phyloP scores from a whole-genome alignment of 2,329 filamentous ascomycete species.

The Thelonectria discophora region DNA sequence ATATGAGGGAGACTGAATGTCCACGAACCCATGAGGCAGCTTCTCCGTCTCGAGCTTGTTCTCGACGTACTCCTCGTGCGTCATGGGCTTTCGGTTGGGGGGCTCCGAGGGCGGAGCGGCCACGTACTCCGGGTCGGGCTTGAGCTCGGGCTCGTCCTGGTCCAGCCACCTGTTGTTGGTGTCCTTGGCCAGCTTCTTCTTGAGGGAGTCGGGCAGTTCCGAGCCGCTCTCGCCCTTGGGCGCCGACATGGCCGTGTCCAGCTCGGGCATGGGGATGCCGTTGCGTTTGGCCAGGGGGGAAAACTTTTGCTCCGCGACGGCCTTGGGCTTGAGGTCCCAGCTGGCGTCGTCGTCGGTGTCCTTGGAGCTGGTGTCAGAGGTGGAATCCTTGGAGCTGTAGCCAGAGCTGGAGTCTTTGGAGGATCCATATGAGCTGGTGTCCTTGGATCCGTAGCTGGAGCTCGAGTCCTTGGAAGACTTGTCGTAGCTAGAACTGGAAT shows the following conservation, averaged over 20 bases:
- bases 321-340: conserved; percentile 17
- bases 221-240: conserved; percentile 41
- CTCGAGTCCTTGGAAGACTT: background rate
- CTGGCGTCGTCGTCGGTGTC: conserved; percentile 6
- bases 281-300: conserved; percentile 30
- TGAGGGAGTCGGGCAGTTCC: conserved; percentile 46
- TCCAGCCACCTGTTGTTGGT: conserved; percentile 21
- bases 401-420: background rate
- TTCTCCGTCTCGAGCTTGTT: conserved; percentile 53
- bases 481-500: background rate
- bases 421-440: too few relatives aligned
- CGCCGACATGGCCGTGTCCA: conserved; percentile 31
- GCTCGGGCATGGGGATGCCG: conserved; percentile 39
- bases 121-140: conserved; percentile 16
- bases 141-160: conserved; percentile 22
- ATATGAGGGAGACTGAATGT: conserved; percentile 59
- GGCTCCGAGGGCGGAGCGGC: conserved; percentile 11
- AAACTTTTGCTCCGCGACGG: conserved; percentile 7
- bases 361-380: background rate
- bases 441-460: background rate
- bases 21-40: conserved; percentile 61
- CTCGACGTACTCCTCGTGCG: conserved; percentile 64
- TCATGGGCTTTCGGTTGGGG: conserved; percentile 49
- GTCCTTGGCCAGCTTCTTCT: conserved; percentile 42
- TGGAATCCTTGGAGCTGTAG: background rate